phyloP scores from a whole-genome alignment of 2,329 filamentous ascomycete genomes.

The Stachybotrys chartarum region DNA sequence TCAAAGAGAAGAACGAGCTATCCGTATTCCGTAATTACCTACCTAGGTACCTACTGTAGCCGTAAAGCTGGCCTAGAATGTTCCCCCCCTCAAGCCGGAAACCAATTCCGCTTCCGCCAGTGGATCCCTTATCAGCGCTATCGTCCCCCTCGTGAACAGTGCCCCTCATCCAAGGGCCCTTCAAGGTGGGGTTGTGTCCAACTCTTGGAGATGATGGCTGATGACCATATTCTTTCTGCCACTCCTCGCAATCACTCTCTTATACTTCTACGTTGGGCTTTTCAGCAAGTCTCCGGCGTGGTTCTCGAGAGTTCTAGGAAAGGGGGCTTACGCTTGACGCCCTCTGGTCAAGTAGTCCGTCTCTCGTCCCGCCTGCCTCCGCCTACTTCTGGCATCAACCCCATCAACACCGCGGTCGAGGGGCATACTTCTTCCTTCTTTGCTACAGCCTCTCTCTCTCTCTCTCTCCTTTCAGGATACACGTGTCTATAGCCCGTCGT shows the following conservation, averaged over 20 bases:
- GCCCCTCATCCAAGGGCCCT: not conserved
- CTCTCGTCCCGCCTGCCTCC: too few species aligned
- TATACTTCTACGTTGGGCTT: not conserved
- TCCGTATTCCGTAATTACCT: too few species aligned
- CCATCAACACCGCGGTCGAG: not conserved
- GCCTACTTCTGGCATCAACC: not conserved
- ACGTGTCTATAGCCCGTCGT: conserved; percentile 1
- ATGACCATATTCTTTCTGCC: not conserved
- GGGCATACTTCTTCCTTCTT: not conserved
- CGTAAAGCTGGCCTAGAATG: too few species aligned
- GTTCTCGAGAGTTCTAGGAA: too few species aligned
- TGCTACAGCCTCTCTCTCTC: not conserved
- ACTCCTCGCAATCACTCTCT: not conserved
- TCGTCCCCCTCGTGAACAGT: not conserved
- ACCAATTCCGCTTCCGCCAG: not conserved
- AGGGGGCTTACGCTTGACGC: too few species aligned
- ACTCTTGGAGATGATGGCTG: not conserved
- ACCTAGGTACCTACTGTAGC: too few species aligned
- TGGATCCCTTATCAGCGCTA: not conserved
- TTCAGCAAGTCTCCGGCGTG: too few species aligned
- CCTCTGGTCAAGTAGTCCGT: too few species aligned
- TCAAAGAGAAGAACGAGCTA: too few species aligned
- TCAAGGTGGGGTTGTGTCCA: not conserved
- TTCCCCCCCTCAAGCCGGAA: not conserved
- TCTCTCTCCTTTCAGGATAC: not conserved